Base-by-base conservation (phyloP, 2,329 filamentous ascomycete genomes). In the Stemphylium vesicarium region DNA sequence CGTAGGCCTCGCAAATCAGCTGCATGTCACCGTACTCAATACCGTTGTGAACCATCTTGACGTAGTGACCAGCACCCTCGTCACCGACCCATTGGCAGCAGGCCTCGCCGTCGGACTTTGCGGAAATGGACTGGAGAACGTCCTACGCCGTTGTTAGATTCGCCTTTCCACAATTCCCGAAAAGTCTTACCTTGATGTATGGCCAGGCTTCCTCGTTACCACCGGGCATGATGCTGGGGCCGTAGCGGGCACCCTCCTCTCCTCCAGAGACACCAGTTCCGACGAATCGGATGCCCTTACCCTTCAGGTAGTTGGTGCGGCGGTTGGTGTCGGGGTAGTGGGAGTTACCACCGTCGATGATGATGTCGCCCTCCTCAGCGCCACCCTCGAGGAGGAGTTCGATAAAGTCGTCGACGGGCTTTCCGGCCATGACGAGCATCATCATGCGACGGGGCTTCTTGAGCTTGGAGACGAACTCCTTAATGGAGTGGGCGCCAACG, bases 11-110 rank as follows among this genome's bases (percentile, higher is more conserved):
- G 81, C 90, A 96, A 79, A 99, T 99, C 75, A 99, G 86, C 85
- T 99, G 95, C 95, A 99, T 99, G 84, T 99, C 95, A 88, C 95
- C 95, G 79, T 99, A 99, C 84, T 99, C 95, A 73, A 99, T 99
- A 86, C 95, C 95, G 83, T 99, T 99, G 89, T 99, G 95, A 63
- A 99, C 95, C 95, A 99, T 99, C 91, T 99, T 99, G 85, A 99
- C 94, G 85, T 97, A 99, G 88, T 99, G 95, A 72, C 95, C 95
- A 82, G 95, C 91, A 87, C 95, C 95, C 81, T 98, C 92, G 82
- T 98, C 95, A 83, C 95, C 95, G 73, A 99, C 95, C 95, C 95
- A 99, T 82, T 99, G 95, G 78, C 95, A 99, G 88, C 95, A 99
- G 66, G 95, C 83, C 86, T 99, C 95, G 73, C 88, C 89, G 75